A percentile compares a stretch with the other conserved stretches of the same genome.
phyloP scores from a whole-genome alignment of 2,329 filamentous ascomycete genomes.

The Colletotrichum gloeosporioides region DNA sequence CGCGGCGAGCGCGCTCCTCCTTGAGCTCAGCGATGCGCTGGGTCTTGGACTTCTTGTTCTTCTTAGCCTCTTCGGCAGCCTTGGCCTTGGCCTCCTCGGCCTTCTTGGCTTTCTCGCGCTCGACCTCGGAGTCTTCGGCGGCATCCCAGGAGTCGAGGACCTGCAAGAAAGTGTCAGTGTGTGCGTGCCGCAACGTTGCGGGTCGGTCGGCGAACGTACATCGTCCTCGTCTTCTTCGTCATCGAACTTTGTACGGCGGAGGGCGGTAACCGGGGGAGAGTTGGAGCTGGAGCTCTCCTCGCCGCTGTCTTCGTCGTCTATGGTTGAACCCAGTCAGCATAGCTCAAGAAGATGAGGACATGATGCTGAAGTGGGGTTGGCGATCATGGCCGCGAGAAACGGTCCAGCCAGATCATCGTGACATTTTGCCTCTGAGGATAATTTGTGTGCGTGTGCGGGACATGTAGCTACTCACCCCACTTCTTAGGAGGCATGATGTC shows the following conservation, averaged over 20 bases:
- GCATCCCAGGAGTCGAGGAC: constrained; percentile 97
- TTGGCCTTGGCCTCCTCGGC: constrained; percentile 86
- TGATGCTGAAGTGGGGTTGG: neutral
- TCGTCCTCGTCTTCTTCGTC: constrained; percentile 90
- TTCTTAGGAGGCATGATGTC: constrained; percentile 49
- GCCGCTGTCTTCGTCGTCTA: constrained; percentile 45
- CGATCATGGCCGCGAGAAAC: neutral
- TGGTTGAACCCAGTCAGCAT: constrained; percentile 3
- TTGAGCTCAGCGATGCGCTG: constrained; percentile 85
- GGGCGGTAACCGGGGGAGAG: constrained; percentile 42
- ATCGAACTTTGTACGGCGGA: constrained; percentile 72
- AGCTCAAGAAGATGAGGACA: neutral
- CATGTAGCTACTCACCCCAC: constrained; percentile 43
- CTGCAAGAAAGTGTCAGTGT: constrained; percentile 45
- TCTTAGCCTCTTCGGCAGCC: constrained; percentile 85
- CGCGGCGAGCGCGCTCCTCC: constrained; percentile 61
- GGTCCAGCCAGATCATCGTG: constrained; percentile 1
- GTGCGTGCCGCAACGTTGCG: neutral
- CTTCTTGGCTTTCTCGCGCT: constrained; percentile 93
- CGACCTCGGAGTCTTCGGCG: constrained; percentile 94
- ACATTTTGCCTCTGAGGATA: constrained; percentile 18
- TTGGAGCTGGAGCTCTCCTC: constrained; percentile 39
- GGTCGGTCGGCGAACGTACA: constrained; percentile 53
- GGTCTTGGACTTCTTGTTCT: constrained; percentile 88
- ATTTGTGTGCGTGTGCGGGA: constrained; percentile 21